A percentile compares a stretch with the other conserved stretches of the same genome.
These are phyloP conservation scores for Cyclotella choctawhatcheeana DNA, from an alignment of 108 stramenopile species.

Conservation along the genomic window DNA sequence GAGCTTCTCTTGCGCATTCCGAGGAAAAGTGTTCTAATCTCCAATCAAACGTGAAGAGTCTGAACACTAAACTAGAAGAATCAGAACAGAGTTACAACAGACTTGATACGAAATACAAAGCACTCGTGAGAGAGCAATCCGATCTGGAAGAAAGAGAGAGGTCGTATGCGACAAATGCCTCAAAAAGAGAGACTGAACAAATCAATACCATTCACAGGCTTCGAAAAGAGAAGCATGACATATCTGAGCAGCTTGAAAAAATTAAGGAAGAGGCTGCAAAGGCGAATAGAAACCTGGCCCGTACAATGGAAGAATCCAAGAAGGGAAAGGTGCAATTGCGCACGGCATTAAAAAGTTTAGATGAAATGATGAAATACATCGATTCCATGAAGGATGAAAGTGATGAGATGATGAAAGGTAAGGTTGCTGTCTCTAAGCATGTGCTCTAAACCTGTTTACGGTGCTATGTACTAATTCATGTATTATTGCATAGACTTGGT, in stretches of 20 bases:
- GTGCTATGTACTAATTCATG: not conserved
- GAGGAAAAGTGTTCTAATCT: slow-evolving; percentile 3
- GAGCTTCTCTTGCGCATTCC: slow-evolving; percentile 9
- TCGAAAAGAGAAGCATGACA: not conserved
- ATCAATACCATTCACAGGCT: slow-evolving; percentile 2
- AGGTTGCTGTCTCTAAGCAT: not conserved
- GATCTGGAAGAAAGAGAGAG: slow-evolving; percentile 15
- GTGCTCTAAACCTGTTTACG: not conserved
- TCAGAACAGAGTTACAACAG: slow-evolving; percentile 1
- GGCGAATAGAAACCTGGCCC: not conserved
- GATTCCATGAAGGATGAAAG: slow-evolving; percentile 34
- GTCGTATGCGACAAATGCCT: slow-evolving; percentile 2
- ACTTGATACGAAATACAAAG: slow-evolving; percentile 9
- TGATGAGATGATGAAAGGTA: slow-evolving; percentile 34
- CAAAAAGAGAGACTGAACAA: slow-evolving; percentile 8
- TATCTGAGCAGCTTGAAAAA: slow-evolving; percentile 12
- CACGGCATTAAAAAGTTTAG: slow-evolving; percentile 35
- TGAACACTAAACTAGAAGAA: slow-evolving; percentile 2
- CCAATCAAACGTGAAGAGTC: slow-evolving; percentile 13
- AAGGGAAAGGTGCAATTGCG: slow-evolving; percentile 28
- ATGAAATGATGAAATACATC: slow-evolving; percentile 54
- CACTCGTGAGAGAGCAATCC: not conserved
- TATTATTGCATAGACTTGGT: slow-evolving; percentile 2
- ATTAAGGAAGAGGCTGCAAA: not conserved
- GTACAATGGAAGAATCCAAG: slow-evolving; percentile 10